These are phyloP conservation scores for Aspergillus unguis DNA, from an alignment of 2,329 filamentous ascomycete species.

Conservation along the genomic window DNA sequence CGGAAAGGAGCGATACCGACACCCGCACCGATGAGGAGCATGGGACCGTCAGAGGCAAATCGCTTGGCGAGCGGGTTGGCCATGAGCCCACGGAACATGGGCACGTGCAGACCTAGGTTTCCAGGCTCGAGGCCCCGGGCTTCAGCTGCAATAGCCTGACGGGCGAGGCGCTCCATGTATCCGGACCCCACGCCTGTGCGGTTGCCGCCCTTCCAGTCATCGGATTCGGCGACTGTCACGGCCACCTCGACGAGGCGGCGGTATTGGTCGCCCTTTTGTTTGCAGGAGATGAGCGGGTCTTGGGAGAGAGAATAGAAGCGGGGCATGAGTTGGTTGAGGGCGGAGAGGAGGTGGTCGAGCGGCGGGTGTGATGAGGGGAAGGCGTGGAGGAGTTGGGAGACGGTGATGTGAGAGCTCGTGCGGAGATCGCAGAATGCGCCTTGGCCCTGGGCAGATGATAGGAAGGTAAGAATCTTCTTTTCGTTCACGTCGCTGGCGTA, in stretches of 20 bases:
- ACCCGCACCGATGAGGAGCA: slow-evolving; percentile 94
- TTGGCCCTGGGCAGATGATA: slow-evolving; percentile 87
- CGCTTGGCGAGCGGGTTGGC: slow-evolving; percentile 89
- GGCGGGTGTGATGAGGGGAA: slow-evolving; percentile 91
- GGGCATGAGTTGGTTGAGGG: slow-evolving; percentile 86
- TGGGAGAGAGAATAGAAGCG: slow-evolving; percentile 98
- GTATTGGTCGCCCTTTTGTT: slow-evolving; percentile 64
- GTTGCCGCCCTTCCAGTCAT: slow-evolving; percentile 68
- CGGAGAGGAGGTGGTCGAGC: slow-evolving; percentile 73
- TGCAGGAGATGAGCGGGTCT: slow-evolving; percentile 78
- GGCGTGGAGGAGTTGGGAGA: slow-evolving; percentile 81
- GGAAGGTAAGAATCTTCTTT: slow-evolving; percentile 80
- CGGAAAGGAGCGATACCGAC: slow-evolving; percentile 97
- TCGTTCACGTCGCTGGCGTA: slow-evolving; percentile 76
- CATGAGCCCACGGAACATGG: slow-evolving; percentile 99
- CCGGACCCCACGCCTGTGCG: slow-evolving; percentile 88
- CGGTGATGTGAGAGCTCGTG: slow-evolving; percentile 78
- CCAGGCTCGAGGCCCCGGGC: slow-evolving; percentile 52
- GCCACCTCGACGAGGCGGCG: slow-evolving; percentile 89
- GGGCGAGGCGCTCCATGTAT: slow-evolving; percentile 84
- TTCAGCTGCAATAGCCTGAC: slow-evolving; percentile 66
- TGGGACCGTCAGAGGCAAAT: slow-evolving; percentile 90
- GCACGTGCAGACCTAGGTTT: slow-evolving; percentile 67
- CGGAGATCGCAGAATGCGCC: slow-evolving; percentile 91
- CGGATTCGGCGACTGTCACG: slow-evolving; percentile 87